These are phyloP conservation scores for Aspergillus ochraceoroseus DNA, from an alignment of 2,329 filamentous ascomycete species.

Conservation along the genomic window DNA sequence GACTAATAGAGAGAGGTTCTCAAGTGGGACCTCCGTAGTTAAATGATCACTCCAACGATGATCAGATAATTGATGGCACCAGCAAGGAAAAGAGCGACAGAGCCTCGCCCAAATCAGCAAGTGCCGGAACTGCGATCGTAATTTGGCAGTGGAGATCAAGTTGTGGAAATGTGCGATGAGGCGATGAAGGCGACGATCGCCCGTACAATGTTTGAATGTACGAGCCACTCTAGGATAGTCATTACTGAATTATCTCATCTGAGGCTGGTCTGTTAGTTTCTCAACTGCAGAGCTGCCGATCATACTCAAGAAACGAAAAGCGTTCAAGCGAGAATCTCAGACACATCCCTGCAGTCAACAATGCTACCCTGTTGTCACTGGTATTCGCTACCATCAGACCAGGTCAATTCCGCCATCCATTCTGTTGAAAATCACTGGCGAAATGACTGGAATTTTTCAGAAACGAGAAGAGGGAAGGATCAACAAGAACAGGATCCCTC, in stretches of 20 bases:
- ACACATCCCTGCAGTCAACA: slow-evolving; percentile 2
- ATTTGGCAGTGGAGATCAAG: slow-evolving; percentile 14
- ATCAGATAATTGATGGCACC: slow-evolving; percentile 26
- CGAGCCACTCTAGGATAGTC: no score
- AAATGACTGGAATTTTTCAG: no score
- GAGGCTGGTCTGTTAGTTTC: no score
- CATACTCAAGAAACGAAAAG: background rate
- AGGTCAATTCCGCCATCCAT: no score
- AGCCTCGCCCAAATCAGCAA: slow-evolving; percentile 25
- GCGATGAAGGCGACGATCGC: background rate
- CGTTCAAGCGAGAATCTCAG: slow-evolving; percentile 5
- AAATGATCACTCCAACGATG: slow-evolving; percentile 26
- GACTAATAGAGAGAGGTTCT: no score
- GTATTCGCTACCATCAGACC: no score
- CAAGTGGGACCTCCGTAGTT: slow-evolving; percentile 18
- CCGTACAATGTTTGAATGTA: no score
- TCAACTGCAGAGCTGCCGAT: no score
- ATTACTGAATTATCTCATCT: no score
- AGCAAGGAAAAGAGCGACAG: slow-evolving; percentile 24
- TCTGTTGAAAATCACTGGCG: no score
- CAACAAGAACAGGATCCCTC: background rate
- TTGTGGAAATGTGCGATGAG: slow-evolving; percentile 4
- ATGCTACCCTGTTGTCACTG: no score
- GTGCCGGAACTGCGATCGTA: slow-evolving; percentile 29
- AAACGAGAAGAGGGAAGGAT: no score